These are phyloP conservation scores for peach (Prunus persica) DNA, from an alignment of 306 rosid species.

Conservation along the genomic window DNA sequence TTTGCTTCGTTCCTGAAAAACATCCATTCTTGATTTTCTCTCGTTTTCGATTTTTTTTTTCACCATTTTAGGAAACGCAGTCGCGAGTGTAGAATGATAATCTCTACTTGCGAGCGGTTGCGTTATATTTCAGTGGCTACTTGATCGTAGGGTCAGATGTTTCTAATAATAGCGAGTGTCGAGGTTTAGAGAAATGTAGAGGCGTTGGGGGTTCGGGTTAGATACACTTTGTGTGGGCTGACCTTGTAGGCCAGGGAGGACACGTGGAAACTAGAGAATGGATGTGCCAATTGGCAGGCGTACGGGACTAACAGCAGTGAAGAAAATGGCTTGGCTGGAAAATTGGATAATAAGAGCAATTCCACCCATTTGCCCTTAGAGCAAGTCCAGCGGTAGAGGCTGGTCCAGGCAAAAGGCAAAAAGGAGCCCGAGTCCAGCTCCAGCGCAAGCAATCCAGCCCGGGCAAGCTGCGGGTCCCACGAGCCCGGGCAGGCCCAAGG, in stretches of 20 bases:
- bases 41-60: not conserved
- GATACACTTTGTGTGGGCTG: not conserved
- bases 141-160: not conserved
- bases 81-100: not conserved
- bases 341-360: too few species aligned
- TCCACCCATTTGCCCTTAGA: too few species aligned
- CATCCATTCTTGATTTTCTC: too few species aligned
- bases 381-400: too few species aligned
- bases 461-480: too few species aligned
- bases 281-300: not conserved
- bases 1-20: not conserved
- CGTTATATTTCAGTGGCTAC: not conserved
- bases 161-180: not conserved
- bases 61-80: not conserved
- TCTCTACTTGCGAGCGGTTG: not conserved
- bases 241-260: not conserved
- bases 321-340: too few species aligned
- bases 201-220: not conserved
- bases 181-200: not conserved
- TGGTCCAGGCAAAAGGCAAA: too few species aligned
- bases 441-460: too few species aligned
- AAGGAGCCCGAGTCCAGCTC: too few species aligned
- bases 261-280: not conserved
- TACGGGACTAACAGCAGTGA: not conserved
- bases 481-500: too few species aligned